Conservation (phyloP, 768 basidiomycete species). For the Leucogyrophana mollusca region DNA sequence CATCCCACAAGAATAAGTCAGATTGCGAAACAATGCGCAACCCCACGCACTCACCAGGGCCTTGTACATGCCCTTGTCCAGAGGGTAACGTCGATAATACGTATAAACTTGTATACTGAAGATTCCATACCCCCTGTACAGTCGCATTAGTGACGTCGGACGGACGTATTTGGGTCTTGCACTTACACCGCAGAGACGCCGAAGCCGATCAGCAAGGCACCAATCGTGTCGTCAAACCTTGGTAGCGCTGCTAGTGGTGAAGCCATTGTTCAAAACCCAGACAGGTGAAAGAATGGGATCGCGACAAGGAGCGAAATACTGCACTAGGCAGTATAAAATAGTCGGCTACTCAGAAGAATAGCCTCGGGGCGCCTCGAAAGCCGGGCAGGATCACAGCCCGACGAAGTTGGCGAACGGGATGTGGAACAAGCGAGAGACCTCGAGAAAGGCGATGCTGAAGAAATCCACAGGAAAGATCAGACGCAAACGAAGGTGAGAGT, state of each 20-base stretch:
- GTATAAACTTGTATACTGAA: constrained; percentile 51
- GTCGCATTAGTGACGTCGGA: constrained; percentile 28
- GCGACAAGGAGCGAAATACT: constrained; percentile 1
- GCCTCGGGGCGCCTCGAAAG: constrained; percentile 2
- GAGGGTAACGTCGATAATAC: constrained; percentile 55
- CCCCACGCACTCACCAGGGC: constrained; percentile 41
- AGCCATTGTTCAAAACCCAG: constrained; percentile 13
- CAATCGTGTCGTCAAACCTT: constrained; percentile 49
- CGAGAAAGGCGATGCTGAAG: constrained; percentile 1
- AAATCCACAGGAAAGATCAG: neutral
- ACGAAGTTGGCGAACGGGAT: neutral
- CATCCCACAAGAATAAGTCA: neutral
- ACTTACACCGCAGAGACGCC: constrained; percentile 41
- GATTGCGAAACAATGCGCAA: neutral
- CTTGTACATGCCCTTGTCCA: constrained; percentile 52
- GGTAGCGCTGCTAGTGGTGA: neutral
- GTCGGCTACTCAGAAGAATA: constrained; percentile 8
- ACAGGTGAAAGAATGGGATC: neutral
- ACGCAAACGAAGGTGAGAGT: constrained; percentile 8
- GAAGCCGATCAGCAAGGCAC: constrained; percentile 61
- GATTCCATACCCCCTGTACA: constrained; percentile 46
- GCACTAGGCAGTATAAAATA: neutral
- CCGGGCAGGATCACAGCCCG: constrained; percentile 9
- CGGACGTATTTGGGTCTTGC: neutral
- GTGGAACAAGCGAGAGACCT: constrained; percentile 1